phyloP scores from a whole-genome alignment of 176 grass and related monocot species.

The Carex parvula region DNA sequence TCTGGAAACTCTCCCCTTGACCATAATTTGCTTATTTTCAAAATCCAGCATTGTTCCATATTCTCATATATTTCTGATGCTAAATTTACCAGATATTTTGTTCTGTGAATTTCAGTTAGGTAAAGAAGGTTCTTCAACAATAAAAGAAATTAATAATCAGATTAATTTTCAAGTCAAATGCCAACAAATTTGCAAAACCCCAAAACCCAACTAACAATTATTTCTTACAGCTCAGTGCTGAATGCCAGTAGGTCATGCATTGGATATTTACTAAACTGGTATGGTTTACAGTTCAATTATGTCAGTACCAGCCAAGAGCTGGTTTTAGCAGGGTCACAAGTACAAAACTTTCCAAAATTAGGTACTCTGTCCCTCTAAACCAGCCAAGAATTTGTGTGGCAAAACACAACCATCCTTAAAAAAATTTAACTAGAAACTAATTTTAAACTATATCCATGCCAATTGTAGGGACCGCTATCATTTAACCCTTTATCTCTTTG shows the following conservation, averaged over 20 bases:
- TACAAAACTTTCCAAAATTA: slow-evolving; percentile 15
- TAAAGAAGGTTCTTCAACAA: neutral
- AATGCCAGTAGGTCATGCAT: neutral
- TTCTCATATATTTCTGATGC: neutral
- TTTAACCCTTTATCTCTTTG: neutral
- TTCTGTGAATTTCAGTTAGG: neutral
- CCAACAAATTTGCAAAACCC: neutral
- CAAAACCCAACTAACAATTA: neutral
- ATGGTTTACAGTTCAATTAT: neutral
- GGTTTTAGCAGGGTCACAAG: neutral
- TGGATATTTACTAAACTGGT: neutral
- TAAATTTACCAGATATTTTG: neutral
- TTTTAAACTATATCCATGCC: neutral
- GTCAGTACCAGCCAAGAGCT: neutral
- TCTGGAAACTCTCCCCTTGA: neutral
- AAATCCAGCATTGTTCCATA: neutral
- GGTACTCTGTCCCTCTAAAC: slow-evolving; percentile 11
- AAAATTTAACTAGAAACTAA: neutral
- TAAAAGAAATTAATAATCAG: neutral
- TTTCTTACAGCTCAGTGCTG: neutral
- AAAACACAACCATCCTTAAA: neutral
- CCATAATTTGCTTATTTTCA: neutral
- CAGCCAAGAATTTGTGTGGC: neutral
- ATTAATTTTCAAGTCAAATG: neutral
- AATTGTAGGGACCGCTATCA: neutral